Evolutionary conservation across 371 early-diverging fungal species (phyloP).

Genomic region (Mucor mucedo): DNA sequence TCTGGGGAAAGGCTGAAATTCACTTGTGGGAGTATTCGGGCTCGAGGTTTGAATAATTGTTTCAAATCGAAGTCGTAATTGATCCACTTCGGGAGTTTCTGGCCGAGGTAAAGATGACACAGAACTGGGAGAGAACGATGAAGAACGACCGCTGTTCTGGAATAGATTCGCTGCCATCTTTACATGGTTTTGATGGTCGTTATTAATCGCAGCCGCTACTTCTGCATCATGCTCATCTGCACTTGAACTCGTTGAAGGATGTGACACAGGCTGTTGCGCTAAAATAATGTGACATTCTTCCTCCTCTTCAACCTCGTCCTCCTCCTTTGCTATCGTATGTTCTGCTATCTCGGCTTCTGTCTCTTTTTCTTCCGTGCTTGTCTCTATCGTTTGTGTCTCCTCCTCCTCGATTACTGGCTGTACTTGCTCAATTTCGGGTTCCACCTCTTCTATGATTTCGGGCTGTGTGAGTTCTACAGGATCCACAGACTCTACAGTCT

Average conservation of each 20-base stretch:
- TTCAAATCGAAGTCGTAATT: slow-evolving; percentile 42
- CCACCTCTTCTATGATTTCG: too few relatives aligned
- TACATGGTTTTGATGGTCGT: neutral
- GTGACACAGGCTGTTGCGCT: slow-evolving; percentile 18
- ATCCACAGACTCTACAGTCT: too few relatives aligned
- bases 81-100: slow-evolving; percentile 48
- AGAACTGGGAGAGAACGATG: slow-evolving; percentile 37
- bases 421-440: too few relatives aligned
- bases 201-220: slow-evolving; percentile 36
- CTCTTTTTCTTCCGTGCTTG: too few relatives aligned
- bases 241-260: slow-evolving; percentile 26
- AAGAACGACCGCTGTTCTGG: slow-evolving; percentile 20
- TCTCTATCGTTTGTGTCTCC: too few relatives aligned
- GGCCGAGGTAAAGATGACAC: slow-evolving; percentile 39
- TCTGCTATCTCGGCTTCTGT: too few relatives aligned
- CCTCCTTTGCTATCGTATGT: neutral
- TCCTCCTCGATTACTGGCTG: too few relatives aligned
- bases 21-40: neutral
- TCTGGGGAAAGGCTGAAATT: neutral
- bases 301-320: slow-evolving; percentile 10
- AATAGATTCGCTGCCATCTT: neutral
- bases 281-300: neutral
- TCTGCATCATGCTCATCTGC: slow-evolving; percentile 51
- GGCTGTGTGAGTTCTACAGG: too few relatives aligned
- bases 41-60: slow-evolving; percentile 25